phyloP scores from a whole-genome alignment of 2,329 filamentous ascomycete species.

The Paecilomyces sp. region DNA sequence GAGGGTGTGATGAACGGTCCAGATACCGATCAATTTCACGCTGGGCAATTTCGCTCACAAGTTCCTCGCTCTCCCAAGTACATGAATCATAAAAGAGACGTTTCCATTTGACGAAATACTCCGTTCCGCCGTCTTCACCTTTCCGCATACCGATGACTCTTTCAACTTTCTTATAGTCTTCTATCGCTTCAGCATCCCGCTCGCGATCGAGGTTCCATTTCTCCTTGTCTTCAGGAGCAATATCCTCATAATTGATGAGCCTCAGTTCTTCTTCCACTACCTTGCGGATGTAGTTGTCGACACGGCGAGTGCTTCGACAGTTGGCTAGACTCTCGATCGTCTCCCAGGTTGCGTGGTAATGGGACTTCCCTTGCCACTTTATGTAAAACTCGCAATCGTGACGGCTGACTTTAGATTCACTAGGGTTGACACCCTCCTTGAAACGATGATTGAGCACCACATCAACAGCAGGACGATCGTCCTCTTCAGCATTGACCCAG shows the following conservation, averaged over 20 bases:
- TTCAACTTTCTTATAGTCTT: constrained; percentile 88
- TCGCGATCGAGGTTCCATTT: constrained; percentile 95
- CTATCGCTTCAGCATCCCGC: constrained; percentile 76
- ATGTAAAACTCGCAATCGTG: constrained; percentile 86
- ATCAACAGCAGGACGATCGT: constrained; percentile 80
- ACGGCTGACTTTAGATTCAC: constrained; percentile 22
- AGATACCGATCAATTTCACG: constrained; percentile 86
- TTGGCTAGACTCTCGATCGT: constrained; percentile 64
- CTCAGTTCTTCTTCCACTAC: constrained; percentile 72
- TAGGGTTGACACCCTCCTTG: constrained; percentile 55
- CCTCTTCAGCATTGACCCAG: constrained; percentile 63
- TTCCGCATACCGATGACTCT: constrained; percentile 79
- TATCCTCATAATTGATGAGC: constrained; percentile 64
- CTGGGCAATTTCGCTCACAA: constrained; percentile 73
- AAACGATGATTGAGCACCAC: constrained; percentile 80
- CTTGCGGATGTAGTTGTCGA: constrained; percentile 93
- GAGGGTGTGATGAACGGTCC: constrained; percentile 72
- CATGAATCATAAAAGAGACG: constrained; percentile 86
- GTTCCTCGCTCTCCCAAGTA: constrained; percentile 79
- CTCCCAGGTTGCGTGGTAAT: constrained; percentile 96
- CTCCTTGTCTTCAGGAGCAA: constrained; percentile 78
- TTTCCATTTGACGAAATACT: constrained; percentile 98
- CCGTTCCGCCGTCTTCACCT: constrained; percentile 63
- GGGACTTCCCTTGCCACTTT: constrained; percentile 95
- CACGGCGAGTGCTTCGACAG: constrained; percentile 76